Base-by-base conservation (phyloP, 306 rosid species). In the Gillenia trifoliata region DNA sequence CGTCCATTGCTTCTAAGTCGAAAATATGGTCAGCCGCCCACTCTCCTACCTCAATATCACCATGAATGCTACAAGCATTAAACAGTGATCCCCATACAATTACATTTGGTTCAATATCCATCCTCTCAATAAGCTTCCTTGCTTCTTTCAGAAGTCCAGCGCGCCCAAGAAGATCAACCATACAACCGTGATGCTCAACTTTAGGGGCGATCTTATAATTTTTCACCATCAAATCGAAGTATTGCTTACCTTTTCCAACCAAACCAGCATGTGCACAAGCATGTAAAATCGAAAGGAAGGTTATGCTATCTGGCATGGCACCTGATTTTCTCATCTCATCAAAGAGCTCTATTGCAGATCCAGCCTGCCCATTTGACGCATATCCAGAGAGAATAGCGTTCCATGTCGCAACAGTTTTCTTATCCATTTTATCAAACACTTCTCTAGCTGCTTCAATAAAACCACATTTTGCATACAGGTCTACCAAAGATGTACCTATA, bases 211-310 rank as follows among this genome's bases (percentile, higher is more conserved):
- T 22, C 20, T 22, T 65, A 65, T 65, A 38, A n/a, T 38, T 36
- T 20, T 65, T 40, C 50, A 22, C 49, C 70, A 65, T 65, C 28
- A n/a, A 36, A 65, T 34, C 52, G 22, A 65, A 65, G 70, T 65
- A 65, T 40, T 22, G 29, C 28, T 23, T 38, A n/a, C 70, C 52
- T 65, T 38, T 23, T 1, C 31, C 52, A 38, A 65, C 70, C 28
- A 36, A 65, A 34, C 70, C 52, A 34, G 70, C 70, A 65, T 65
- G 52, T 11, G 70, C 70, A 65, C 70, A 65, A 65, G 70, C 70
- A 65, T 65, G 70, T 65, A 65, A 38, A 36, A 65, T 11, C 0
- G 70, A 65, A 65, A 38, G 52, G 29, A 36, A 65, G 31, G 70
- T 65, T 65, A 38, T 15, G 17, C 23, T 8, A 65, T 38, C 70